Conservation (phyloP, 345 rosid species). For the Reutealis trisperma region DNA sequence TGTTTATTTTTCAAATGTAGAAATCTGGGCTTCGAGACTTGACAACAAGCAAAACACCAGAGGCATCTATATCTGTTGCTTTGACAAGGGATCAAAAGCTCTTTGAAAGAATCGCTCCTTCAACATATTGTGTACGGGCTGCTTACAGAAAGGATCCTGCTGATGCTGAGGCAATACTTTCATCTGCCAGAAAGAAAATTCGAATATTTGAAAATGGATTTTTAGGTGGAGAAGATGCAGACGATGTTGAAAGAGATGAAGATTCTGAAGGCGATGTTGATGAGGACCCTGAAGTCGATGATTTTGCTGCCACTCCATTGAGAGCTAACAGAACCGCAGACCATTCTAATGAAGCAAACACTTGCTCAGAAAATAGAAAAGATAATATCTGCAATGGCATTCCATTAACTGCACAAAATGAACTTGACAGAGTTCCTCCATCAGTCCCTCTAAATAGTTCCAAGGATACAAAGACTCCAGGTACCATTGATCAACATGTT, state of each 20-base stretch:
- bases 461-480: slow-evolving; percentile 38
- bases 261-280: slow-evolving; percentile 88
- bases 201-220: slow-evolving; percentile 89
- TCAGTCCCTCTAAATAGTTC: slow-evolving; percentile 43
- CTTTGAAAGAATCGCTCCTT: slow-evolving; percentile 99
- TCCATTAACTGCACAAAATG: slow-evolving; percentile 38
- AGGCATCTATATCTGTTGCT: slow-evolving; percentile 99
- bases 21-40: slow-evolving; percentile 99
- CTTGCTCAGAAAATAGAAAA: slow-evolving; percentile 48
- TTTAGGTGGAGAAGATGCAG: slow-evolving; percentile 77
- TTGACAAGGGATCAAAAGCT: slow-evolving; percentile 98
- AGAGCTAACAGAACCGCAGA: slow-evolving; percentile 46
- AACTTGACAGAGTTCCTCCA: slow-evolving; percentile 42
- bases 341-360: slow-evolving; percentile 40
- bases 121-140: slow-evolving; percentile 90
- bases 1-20: slow-evolving; percentile 32
- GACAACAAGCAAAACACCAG: slow-evolving; percentile 97
- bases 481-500: slow-evolving; percentile 37
- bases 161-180: slow-evolving; percentile 87
- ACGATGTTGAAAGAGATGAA: slow-evolving; percentile 84
- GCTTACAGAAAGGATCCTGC: slow-evolving; percentile 94
- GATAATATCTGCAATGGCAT: slow-evolving; percentile 37
- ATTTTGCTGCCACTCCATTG: slow-evolving; percentile 57
- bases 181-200: slow-evolving; percentile 90
- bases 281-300: slow-evolving; percentile 97